Evolutionary conservation across 306 rosid species (phyloP).

Genomic region (Malus fusca): DNA sequence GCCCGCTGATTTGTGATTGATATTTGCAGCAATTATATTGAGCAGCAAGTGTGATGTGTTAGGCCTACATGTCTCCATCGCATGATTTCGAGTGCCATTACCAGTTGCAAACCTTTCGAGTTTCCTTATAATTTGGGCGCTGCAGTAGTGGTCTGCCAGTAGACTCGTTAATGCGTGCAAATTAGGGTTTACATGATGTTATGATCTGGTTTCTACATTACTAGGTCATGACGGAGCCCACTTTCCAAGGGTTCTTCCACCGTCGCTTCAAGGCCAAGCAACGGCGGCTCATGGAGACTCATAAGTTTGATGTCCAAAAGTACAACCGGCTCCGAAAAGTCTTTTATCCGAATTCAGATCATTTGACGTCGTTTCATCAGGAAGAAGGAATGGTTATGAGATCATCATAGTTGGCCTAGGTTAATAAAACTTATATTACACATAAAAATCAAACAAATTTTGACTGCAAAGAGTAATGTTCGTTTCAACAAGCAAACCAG

Average conservation of each 20-base stretch:
- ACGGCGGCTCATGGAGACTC: conserved; percentile 42
- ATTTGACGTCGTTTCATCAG: neutral
- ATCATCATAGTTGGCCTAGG: neutral
- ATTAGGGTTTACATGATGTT: neutral
- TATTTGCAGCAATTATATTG: neutral
- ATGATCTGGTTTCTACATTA: too few relatives aligned
- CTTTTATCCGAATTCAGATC: conserved; percentile 29
- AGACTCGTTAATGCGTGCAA: neutral
- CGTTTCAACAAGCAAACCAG: neutral
- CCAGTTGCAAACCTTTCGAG: neutral
- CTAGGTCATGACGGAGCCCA: conserved; percentile 36
- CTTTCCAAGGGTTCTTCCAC: conserved; percentile 55
- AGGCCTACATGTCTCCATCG: neutral
- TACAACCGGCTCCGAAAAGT: conserved; percentile 41
- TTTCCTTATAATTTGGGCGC: neutral
- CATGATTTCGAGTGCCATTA: neutral
- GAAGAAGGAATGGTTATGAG: neutral
- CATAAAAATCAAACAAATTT: neutral
- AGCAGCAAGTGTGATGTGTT: neutral
- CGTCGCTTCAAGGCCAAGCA: conserved; percentile 53
- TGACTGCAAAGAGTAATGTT: neutral
- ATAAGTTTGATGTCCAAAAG: conserved; percentile 38
- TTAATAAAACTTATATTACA: neutral
- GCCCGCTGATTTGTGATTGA: neutral
- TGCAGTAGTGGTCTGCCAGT: neutral